A percentile compares a stretch with the other conserved stretches of the same genome.
These are phyloP conservation scores for Trichocomaceae sp. DNA, from an alignment of 2,329 filamentous ascomycete genomes.

Conservation along the genomic window DNA sequence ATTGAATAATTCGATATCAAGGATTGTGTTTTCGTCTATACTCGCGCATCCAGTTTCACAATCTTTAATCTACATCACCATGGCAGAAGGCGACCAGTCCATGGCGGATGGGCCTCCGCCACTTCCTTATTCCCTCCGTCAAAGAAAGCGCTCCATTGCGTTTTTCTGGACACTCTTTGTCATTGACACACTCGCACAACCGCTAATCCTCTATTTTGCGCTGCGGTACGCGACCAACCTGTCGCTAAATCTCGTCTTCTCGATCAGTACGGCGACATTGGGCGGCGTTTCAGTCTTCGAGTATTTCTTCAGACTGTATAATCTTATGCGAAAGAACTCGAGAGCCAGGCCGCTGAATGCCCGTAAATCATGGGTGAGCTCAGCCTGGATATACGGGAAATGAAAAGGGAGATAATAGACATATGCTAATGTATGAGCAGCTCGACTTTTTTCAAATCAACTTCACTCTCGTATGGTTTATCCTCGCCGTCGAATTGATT, in stretches of 20 bases:
- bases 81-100: conserved; percentile 25
- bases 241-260: conserved; percentile 39
- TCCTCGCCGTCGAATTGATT: conserved; percentile 37
- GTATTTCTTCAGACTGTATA: conserved; percentile 38
- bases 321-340: conserved; percentile 33
- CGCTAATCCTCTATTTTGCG: conserved; percentile 54
- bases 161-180: conserved; percentile 56
- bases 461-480: conserved; percentile 41
- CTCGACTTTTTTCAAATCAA: conserved; percentile 44
- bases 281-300: conserved; percentile 39
- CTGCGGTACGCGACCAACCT: conserved; percentile 53
- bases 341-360: conserved; percentile 36
- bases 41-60: not conserved
- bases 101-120: conserved; percentile 36
- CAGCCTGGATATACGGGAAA: not conserved
- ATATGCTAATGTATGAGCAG: conserved; percentile 19
- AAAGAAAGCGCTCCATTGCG: conserved; percentile 50
- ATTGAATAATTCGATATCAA: not conserved
- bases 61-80: conserved; percentile 11
- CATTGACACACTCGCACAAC: conserved; percentile 53
- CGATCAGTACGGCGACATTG: conserved; percentile 35
- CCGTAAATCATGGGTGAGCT: conserved; percentile 36
- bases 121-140: conserved; percentile 50
- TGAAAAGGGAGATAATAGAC: not conserved
- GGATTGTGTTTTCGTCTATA: not conserved